Base-by-base conservation (phyloP, 345 rosid genomes). In the Alliaria petiolata region DNA sequence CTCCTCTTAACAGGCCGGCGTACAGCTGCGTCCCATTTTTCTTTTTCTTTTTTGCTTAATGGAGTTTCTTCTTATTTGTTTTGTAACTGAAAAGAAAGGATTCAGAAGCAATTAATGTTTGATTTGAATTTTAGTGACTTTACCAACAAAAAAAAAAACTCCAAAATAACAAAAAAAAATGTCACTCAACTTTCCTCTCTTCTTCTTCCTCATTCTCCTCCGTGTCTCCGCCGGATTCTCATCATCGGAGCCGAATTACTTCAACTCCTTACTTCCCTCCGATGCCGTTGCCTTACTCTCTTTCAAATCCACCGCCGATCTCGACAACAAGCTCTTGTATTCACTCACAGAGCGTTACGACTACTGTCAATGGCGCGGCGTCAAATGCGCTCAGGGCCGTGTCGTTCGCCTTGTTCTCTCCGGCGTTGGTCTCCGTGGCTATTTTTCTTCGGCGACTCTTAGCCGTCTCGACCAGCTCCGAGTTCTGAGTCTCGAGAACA, bases 331-430 rank as follows among this genome's bases (percentile, higher is more conserved):
- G 52, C 95, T 93, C 46, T 81, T 84, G 56, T 93, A 83, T 81
- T 73, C 79, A 7, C 89, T 87, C 75, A 84, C 82, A 6, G 95
- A 87, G 82, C 96, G 88, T 58, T 91, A 83, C 86, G 97, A 93
- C 56, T 91, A 83, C 83, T 93, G 98, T 67, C 93, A 88, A 70
- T 93, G 98, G 97, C 97, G 76, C 16, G 99, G 99, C 44, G 90
- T 89, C 38, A 85, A 84, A 62, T 93, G 99, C 53, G 80, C 77
- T 1, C 97, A 89, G 20, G 91, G 96, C 56, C 90, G 96, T 2
- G 84, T 93, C 20, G 89, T 93, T 49, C 96, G 97, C 36, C 67
- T 85, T 61, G 69, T 80, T 33, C 85, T 89, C 72, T 84, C 80
- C 13, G 59, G 81, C 46, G 76, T 61, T 71, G 82, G 81, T 28